Base-by-base conservation (phyloP, 441 rosid species). In the Mallotus japonicus region DNA sequence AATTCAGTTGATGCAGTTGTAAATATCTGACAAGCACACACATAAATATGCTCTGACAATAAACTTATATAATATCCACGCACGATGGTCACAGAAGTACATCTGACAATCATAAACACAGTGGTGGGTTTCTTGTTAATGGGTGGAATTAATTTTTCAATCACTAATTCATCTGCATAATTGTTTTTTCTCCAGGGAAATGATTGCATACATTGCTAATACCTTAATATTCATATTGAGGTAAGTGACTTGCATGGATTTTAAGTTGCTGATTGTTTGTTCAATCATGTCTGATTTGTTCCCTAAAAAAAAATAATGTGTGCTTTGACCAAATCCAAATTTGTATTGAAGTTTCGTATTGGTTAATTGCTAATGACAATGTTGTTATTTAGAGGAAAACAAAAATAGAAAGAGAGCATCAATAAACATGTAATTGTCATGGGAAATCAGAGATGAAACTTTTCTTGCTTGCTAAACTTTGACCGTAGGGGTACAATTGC, bases 131-230 rank as follows among this genome's bases (percentile, higher is more conserved):
- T 44, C 49, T 10, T 44, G 9, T 44, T 42, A 46, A 9, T 24
- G 0, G 14, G 16, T 17, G 20, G 58, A 28, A 22, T 61, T 28
- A 12, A 50, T 50, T 62, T 66, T 44, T 60, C 34, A 44, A 49
- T 53, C 59, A 42, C 8, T 73, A 44, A 67, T 74, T 47, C 61
- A 34, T 50, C 76, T 68, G 65, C 32, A 44, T 49, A 20, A 6
- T 56, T 17, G 53, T 61, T 61, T 66, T 28, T 72, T 77, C 44
- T 84, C 73, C 85, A 95, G 99, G 99, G 97, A 89, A 87, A 95
- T 95, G 98, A 89, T 89, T 68, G 90, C 97, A 53, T 92, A 92
- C 77, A 88, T 92, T 80, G 99, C 98, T 72, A 95, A 95, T 83
- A 91, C 98, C 46, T 75, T 92, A 69, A 89, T 95, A 73, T 95